Evolutionary conservation across 2,329 filamentous ascomycete genomes (phyloP).

Genomic region (Scedosporium minutisporum): DNA sequence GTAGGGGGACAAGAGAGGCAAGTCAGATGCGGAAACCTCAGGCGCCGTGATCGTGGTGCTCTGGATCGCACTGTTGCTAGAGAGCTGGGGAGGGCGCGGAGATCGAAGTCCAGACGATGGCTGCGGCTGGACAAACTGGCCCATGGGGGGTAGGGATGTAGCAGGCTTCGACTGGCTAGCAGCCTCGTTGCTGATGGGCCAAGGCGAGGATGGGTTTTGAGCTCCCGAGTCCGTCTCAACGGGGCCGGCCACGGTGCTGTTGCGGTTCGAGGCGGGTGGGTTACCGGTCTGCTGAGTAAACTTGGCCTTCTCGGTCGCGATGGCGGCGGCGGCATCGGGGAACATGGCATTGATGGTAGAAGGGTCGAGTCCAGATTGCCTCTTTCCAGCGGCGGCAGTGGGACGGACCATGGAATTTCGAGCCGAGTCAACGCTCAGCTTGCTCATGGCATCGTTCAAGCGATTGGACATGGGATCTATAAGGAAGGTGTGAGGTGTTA

Average conservation of each 20-base stretch:
- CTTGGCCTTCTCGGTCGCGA: slow-evolving; percentile 95
- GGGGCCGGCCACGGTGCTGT: slow-evolving; percentile 53
- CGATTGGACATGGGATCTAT: slow-evolving; percentile 94
- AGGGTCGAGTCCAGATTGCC: slow-evolving; percentile 87
- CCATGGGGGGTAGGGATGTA: slow-evolving; percentile 75
- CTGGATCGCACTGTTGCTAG: slow-evolving; percentile 63
- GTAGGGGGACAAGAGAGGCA: slow-evolving; percentile 80
- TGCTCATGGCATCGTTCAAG: slow-evolving; percentile 92
- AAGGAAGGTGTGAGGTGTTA: background rate
- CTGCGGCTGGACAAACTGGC: slow-evolving; percentile 82
- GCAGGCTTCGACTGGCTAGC: slow-evolving; percentile 61
- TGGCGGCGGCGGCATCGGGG: slow-evolving; percentile 94
- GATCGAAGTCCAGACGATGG: slow-evolving; percentile 69
- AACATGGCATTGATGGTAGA: slow-evolving; percentile 98
- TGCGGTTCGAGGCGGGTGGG: slow-evolving; percentile 81
- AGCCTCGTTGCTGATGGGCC: slow-evolving; percentile 50
- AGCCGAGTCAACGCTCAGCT: slow-evolving; percentile 77
- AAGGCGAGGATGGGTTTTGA: slow-evolving; percentile 68
- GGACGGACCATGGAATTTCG: slow-evolving; percentile 79
- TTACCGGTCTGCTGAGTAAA: slow-evolving; percentile 93
- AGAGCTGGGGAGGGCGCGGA: slow-evolving; percentile 56
- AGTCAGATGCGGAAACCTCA: slow-evolving; percentile 58
- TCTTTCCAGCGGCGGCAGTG: slow-evolving; percentile 66
- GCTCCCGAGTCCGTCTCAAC: slow-evolving; percentile 52
- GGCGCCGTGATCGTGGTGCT: slow-evolving; percentile 67